Base-by-base conservation (phyloP, 495 filamentous ascomycete species). In the Letharia columbiana region DNA sequence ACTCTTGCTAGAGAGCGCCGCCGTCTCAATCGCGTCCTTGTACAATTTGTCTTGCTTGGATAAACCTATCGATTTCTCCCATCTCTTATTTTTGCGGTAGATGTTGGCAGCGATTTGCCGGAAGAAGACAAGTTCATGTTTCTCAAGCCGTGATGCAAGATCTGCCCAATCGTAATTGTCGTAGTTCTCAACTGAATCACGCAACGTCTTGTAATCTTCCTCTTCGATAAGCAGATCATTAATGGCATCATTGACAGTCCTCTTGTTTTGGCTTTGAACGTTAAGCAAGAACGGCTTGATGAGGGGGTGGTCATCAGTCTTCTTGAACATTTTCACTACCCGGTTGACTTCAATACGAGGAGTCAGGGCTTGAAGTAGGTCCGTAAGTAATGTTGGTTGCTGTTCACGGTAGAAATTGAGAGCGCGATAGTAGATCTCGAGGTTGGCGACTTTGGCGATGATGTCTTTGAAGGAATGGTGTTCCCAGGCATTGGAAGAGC, bases 381-480 rank as follows among this genome's bases (percentile, higher is more conserved):
- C 95, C 47, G 95, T 99, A 65, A 99, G 80, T 41, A 99, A 86
- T 20, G 92, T 87, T 52, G 95, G 95, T 75, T 98, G 95, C 75
- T 98, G 91, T 77, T 97, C 89, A 47, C 97, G 84, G 78, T 99
- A 99, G 81, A 97, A 98, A 82, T 92, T 96, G 70, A 99, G 84
- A 39, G 92, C 89, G 42, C 92, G 90, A 82, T 99, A 99, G 79
- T 96, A 98, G 75, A 99, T 98, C 77, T 99, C 95, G 73, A 98
- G 77, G 78, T 99, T 99, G 71, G 94, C 91, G 67, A 96, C 93
- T 85, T 98, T 98, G 79, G 96, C 87, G 65, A 96, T 83, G 67
- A 96, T 97, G 76, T 98, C 95, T 85, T 98, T 98, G 87, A 99
- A 98, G 40, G 93, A 95, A 77, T 98, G 94, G 79, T 99, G 95